Evolutionary conservation across 768 basidiomycete species (phyloP).

Genomic region (Tulasnella sp.): DNA sequence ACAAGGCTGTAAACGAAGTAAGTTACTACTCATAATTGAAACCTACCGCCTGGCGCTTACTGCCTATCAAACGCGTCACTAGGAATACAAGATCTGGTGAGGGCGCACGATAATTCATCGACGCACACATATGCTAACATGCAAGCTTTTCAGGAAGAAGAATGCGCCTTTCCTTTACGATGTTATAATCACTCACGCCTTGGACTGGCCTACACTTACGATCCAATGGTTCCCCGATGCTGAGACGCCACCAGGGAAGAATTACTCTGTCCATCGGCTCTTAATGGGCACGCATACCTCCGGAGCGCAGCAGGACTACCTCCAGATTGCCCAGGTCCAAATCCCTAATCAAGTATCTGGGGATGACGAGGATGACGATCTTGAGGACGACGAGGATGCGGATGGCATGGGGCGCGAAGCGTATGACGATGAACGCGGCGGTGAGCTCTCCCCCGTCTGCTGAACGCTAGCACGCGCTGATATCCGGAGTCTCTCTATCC

Average conservation of each 20-base stretch:
- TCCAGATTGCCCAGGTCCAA: conserved; percentile 93
- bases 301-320: conserved; percentile 88
- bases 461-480: not conserved
- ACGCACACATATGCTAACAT: not conserved
- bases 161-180: conserved; percentile 98
- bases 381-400: conserved; percentile 71
- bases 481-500: not conserved
- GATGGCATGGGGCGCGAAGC: conserved; percentile 76
- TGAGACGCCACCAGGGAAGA: conserved; percentile 88
- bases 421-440: conserved; percentile 89
- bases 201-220: conserved; percentile 97
- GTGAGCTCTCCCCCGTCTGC: conserved; percentile 37
- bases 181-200: conserved; percentile 93
- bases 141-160: conserved; percentile 69
- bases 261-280: conserved; percentile 93
- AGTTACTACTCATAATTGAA: conserved; percentile 12
- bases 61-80: not conserved
- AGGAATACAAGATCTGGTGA: conserved; percentile 39
- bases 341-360: conserved; percentile 71
- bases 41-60: not conserved
- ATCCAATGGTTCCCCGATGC: conserved; percentile 99
- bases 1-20: conserved; percentile 50
- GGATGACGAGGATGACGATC: conserved; percentile 58
- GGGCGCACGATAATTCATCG: not conserved
- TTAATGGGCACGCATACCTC: conserved; percentile 98